Conservation (phyloP, 495 filamentous ascomycete genomes). For the Venustampulla echinocandica region DNA sequence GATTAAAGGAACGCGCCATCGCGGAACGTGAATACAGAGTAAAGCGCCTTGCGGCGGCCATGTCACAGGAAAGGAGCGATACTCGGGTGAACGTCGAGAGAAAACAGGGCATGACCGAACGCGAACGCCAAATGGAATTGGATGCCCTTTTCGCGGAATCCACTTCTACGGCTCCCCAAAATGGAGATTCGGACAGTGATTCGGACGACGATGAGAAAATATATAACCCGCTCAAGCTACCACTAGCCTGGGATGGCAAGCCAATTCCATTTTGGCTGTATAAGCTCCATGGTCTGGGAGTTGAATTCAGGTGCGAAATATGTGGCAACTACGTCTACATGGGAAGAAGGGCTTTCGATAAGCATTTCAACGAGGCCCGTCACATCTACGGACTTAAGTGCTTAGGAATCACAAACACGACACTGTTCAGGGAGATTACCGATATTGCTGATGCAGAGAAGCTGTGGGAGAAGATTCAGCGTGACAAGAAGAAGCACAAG, state of each 20-base stretch:
- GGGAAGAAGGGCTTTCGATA: constrained; percentile 91
- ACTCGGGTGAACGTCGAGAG: constrained; percentile 90
- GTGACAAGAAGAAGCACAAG: constrained; percentile 72
- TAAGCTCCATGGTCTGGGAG: constrained; percentile 89
- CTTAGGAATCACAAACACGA: constrained; percentile 85
- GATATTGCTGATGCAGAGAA: constrained; percentile 78
- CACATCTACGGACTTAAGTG: constrained; percentile 92
- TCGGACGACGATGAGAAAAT: constrained; percentile 74
- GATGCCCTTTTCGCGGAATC: constrained; percentile 71
- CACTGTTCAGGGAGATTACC: constrained; percentile 89
- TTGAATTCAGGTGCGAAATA: constrained; percentile 92
- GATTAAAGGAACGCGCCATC: constrained; percentile 81
- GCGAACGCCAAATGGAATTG: constrained; percentile 83
- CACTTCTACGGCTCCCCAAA: constrained; percentile 26
- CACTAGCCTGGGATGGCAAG: constrained; percentile 95
- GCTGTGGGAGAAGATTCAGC: constrained; percentile 88
- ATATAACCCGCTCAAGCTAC: constrained; percentile 94
- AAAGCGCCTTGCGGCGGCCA: constrained; percentile 62
- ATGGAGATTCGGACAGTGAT: constrained; percentile 38
- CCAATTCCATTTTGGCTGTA: constrained; percentile 99
- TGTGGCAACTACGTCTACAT: constrained; percentile 98
- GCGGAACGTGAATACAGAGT: constrained; percentile 83
- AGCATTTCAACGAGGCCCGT: constrained; percentile 90
- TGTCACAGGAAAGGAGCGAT: constrained; percentile 71
- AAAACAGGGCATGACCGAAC: constrained; percentile 90